Evolutionary conservation across 2,329 filamentous ascomycete genomes (phyloP).

Genomic region (Leptographium galeiforme): DNA sequence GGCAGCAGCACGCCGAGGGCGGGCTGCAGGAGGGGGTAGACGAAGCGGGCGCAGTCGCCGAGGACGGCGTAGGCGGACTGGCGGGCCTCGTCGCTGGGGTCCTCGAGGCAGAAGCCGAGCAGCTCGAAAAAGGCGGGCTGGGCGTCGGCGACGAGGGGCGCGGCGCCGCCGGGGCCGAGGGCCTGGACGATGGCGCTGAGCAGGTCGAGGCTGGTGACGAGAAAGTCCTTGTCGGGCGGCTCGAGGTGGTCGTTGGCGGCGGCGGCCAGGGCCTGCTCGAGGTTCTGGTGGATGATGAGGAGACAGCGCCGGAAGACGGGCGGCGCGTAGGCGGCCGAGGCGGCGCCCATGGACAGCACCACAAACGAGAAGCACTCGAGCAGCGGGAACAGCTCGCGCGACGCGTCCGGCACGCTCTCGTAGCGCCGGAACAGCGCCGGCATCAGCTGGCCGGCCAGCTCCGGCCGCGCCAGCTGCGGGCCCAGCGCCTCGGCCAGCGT

Average conservation of each 20-base stretch:
- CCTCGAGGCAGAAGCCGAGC: constrained; percentile 82
- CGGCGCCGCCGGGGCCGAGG: constrained; percentile 58
- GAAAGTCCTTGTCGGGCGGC: constrained; percentile 86
- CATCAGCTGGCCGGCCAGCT: constrained; percentile 80
- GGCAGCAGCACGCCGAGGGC: constrained; percentile 64
- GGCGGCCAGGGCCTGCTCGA: constrained; percentile 66
- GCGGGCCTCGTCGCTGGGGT: constrained; percentile 78
- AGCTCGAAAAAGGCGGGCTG: constrained; percentile 83
- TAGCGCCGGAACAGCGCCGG: constrained; percentile 81
- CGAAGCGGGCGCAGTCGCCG: constrained; percentile 87
- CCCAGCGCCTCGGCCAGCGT: constrained; percentile 89
- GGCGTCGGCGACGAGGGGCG: constrained; percentile 61
- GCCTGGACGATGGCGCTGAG: constrained; percentile 89
- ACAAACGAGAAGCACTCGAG: constrained; percentile 96
- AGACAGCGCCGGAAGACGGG: constrained; percentile 82
- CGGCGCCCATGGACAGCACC: constrained; percentile 67
- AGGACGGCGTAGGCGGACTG: constrained; percentile 93
- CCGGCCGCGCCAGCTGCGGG: constrained; percentile 61
- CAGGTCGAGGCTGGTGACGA: constrained; percentile 88
- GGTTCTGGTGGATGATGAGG: constrained; percentile 80
- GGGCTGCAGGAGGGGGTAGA: constrained; percentile 67
- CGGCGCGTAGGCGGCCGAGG: constrained; percentile 72
- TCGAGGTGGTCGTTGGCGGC: constrained; percentile 57
- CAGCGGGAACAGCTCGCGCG: constrained; percentile 83
- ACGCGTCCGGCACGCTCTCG: constrained; percentile 75